Percentiles rank a stretch among this genome's conserved stretches.
These are phyloP conservation scores for Geotrichum restrictum DNA, from an alignment of 1,139 yeast genomes.

Conservation along the genomic window DNA sequence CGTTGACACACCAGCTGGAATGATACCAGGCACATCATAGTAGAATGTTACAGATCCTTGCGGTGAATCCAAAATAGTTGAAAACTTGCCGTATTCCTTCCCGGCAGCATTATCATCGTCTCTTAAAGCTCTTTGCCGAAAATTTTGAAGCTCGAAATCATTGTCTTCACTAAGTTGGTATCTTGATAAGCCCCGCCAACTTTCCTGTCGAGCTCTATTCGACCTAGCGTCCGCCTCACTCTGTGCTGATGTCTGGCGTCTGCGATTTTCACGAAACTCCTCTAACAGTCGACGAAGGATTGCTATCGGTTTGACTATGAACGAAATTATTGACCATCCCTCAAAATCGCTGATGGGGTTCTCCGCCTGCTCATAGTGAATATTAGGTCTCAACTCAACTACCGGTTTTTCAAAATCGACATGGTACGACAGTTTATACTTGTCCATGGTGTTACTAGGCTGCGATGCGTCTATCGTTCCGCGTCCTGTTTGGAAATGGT, in stretches of 20 bases:
- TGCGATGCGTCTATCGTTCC: slow-evolving; percentile 58
- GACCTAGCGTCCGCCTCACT: neutral
- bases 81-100: slow-evolving; percentile 75
- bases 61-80: slow-evolving; percentile 67
- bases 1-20: slow-evolving; percentile 37
- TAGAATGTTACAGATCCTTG: slow-evolving; percentile 53
- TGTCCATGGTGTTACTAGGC: slow-evolving; percentile 52
- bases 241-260: neutral
- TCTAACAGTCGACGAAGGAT: slow-evolving; percentile 1
- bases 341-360: neutral
- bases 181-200: slow-evolving; percentile 42
- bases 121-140: neutral
- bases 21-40: slow-evolving; percentile 67
- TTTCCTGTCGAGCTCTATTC: neutral
- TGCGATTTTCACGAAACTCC: slow-evolving; percentile 6
- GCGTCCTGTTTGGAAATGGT: slow-evolving; percentile 54
- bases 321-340: slow-evolving; percentile 6
- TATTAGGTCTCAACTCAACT: slow-evolving; percentile 63
- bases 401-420: slow-evolving; percentile 50
- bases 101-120: slow-evolving; percentile 28
- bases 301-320: neutral
- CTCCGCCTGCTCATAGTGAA: slow-evolving; percentile 44
- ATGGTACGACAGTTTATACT: slow-evolving; percentile 47
- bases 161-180: slow-evolving; percentile 29
- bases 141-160: slow-evolving; percentile 16